phyloP scores from a whole-genome alignment of 306 rosid species.

The Cucurbita moschata region DNA sequence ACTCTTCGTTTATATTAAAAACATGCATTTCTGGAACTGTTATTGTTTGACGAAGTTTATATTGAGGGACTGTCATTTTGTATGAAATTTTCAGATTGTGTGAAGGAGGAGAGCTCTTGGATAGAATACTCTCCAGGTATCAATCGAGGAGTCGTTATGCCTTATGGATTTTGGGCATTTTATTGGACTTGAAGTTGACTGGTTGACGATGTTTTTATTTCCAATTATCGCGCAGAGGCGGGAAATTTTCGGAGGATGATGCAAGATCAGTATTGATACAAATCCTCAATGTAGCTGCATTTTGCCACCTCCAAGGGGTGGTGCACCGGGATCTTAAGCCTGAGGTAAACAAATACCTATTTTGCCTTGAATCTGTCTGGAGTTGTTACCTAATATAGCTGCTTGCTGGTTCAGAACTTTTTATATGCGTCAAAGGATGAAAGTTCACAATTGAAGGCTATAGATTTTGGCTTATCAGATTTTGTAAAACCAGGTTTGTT shows the following conservation, averaged over 20 bases:
- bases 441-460: conserved; percentile 79
- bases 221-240: conserved; percentile 59
- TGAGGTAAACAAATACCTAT: conserved; percentile 35
- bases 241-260: conserved; percentile 84
- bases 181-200: background rate
- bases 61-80: background rate
- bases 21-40: background rate
- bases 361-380: background rate
- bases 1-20: conserved; percentile 1
- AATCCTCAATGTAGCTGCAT: conserved; percentile 67
- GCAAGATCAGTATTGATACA: conserved; percentile 69
- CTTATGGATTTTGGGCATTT: background rate
- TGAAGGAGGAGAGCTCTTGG: conserved; percentile 94
- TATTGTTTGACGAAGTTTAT: background rate
- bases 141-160: background rate
- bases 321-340: conserved; percentile 97
- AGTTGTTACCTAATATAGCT: conserved; percentile 15
- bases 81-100: conserved; percentile 45
- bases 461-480: conserved; percentile 94
- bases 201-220: background rate
- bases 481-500: conserved; percentile 70
- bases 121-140: conserved; percentile 79
- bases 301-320: conserved; percentile 93
- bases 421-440: conserved; percentile 65
- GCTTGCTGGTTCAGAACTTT: conserved; percentile 61